Conservation (phyloP, 345 rosid species). For the Linum usitatissimum region DNA sequence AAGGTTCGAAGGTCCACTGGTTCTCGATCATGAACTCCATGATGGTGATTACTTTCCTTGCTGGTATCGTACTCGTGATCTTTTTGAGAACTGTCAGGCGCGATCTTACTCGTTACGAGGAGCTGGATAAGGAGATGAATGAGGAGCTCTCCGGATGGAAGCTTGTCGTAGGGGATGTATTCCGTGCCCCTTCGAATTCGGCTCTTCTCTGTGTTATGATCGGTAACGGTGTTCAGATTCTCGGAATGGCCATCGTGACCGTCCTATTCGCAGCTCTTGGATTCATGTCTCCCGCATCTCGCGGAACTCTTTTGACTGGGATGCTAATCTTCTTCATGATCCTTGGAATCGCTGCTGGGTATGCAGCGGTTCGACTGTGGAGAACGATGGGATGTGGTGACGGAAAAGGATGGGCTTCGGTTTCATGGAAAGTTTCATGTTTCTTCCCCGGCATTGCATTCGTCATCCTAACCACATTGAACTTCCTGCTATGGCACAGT, state of each 20-base stretch:
- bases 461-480: constrained; percentile 41
- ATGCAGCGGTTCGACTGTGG: constrained; percentile 63
- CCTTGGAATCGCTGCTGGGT: constrained; percentile 62
- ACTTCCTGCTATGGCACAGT: constrained; percentile 59
- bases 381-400: constrained; percentile 50
- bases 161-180: constrained; percentile 66
- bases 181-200: constrained; percentile 48
- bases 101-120: constrained; percentile 81
- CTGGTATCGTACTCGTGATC: constrained; percentile 79
- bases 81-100: constrained; percentile 81
- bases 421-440: constrained; percentile 63
- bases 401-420: constrained; percentile 52
- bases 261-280: constrained; percentile 67
- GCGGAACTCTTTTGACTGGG: constrained; percentile 60
- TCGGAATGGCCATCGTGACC: constrained; percentile 66
- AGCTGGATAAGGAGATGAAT: constrained; percentile 31
- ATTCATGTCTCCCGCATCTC: constrained; percentile 75
- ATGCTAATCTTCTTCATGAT: constrained; percentile 67
- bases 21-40: constrained; percentile 70
- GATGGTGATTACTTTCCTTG: constrained; percentile 82
- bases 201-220: constrained; percentile 57
- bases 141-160: background rate
- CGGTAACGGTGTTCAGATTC: constrained; percentile 70
- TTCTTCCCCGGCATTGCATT: constrained; percentile 73
- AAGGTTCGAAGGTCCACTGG: constrained; percentile 87